Percentiles rank a stretch among this genome's conserved stretches.
Evolutionary conservation across 2,329 filamentous ascomycete species (phyloP).

Genomic region (Fusarium sp.): DNA sequence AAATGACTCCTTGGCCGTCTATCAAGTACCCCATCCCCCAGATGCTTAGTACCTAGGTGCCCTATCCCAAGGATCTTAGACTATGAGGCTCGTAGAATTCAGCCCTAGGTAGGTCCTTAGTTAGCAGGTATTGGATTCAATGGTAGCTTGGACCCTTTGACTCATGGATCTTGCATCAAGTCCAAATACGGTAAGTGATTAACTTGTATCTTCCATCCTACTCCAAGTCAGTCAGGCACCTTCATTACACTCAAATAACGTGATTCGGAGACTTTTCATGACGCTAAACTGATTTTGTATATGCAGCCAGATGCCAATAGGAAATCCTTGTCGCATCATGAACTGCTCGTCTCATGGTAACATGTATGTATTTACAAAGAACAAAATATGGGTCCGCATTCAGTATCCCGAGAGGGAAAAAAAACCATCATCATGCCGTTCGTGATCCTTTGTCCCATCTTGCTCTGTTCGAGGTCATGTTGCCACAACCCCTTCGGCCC

Average conservation of each 20-base stretch:
- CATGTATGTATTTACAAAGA: slow-evolving; percentile 27
- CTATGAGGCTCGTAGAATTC: background rate
- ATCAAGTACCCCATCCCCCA: background rate
- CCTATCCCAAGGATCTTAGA: background rate
- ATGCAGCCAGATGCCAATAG: slow-evolving; percentile 11
- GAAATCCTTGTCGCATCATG: slow-evolving; percentile 4
- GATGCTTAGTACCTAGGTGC: background rate
- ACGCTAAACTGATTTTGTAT: slow-evolving; percentile 13
- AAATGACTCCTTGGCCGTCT: slow-evolving; percentile 12
- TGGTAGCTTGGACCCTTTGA: slow-evolving; percentile 20
- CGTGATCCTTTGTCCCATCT: slow-evolving; percentile 19
- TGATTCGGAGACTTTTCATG: background rate
- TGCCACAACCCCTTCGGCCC: slow-evolving; percentile 9
- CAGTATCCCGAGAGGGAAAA: slow-evolving; percentile 17
- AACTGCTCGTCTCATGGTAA: slow-evolving; percentile 6
- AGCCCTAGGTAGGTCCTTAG: background rate
- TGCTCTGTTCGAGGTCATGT: slow-evolving; percentile 4
- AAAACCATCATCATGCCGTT: slow-evolving; percentile 15
- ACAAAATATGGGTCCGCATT: slow-evolving; percentile 29
- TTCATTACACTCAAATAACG: background rate
- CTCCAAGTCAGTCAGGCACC: background rate
- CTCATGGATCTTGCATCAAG: slow-evolving; percentile 32
- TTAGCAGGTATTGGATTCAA: background rate
- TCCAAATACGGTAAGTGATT: slow-evolving; percentile 30
- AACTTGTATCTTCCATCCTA: background rate